These are phyloP conservation scores for Malassezia sp. DNA, from an alignment of 1,284 basidiomycete genomes.

Conservation along the genomic window DNA sequence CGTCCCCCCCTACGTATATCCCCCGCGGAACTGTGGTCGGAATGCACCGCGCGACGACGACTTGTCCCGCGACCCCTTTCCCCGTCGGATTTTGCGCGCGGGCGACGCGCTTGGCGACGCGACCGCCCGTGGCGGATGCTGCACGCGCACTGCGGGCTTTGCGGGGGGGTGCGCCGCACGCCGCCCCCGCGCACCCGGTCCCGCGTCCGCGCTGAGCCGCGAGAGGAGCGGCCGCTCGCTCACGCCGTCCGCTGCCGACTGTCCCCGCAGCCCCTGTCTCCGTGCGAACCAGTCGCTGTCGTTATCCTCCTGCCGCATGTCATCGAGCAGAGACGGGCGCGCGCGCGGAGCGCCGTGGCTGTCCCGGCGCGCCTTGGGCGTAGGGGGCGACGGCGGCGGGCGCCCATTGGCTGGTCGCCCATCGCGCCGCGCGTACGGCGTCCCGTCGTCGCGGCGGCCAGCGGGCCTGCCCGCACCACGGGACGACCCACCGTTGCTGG, in stretches of 20 bases:
- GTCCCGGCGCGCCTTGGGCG: not conserved
- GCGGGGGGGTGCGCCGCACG: not conserved
- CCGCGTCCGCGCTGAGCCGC: not conserved
- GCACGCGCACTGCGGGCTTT: not conserved
- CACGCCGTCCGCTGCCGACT: not conserved
- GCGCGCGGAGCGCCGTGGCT: not conserved
- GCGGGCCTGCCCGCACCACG: not conserved
- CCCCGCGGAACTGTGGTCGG: slow-evolving; percentile 10
- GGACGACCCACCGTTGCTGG: too few species aligned
- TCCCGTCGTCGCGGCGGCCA: not conserved
- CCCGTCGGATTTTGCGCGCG: not conserved
- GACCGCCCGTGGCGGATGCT: not conserved
- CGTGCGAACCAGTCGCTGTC: slow-evolving; percentile 13
- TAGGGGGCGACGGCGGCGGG: not conserved
- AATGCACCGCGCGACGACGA: not conserved
- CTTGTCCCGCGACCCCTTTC: not conserved
- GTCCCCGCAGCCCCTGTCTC: slow-evolving; percentile 3
- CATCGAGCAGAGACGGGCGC: slow-evolving; percentile 5
- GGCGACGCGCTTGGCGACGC: not conserved
- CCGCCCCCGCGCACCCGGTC: not conserved
- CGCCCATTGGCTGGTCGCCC: not conserved
- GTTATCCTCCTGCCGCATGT: slow-evolving; percentile 5
- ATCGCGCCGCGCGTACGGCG: not conserved
- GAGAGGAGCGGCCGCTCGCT: too few species aligned
- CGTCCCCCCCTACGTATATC: slow-evolving; percentile 12